Conservation (phyloP, 176 grass and related monocot species). For the Carex myosuroides region DNA sequence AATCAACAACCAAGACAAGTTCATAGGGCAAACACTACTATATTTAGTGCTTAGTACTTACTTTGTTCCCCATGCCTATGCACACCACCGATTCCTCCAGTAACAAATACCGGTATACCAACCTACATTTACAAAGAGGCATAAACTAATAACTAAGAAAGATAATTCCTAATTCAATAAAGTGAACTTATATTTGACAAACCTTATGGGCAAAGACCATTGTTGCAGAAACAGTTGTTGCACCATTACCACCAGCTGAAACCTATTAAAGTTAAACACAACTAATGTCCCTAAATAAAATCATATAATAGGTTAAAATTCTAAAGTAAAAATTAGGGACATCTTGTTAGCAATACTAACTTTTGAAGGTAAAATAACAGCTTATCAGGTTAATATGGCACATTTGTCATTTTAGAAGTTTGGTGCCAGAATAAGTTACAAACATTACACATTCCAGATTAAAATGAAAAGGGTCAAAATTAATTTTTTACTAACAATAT, state of each 20-base stretch:
- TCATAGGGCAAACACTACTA: background rate
- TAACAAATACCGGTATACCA: slow-evolving; percentile 86
- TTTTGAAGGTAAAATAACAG: background rate
- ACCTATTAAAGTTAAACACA: slow-evolving; percentile 36
- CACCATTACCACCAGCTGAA: slow-evolving; percentile 58
- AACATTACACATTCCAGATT: background rate
- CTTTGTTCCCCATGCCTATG: slow-evolving; percentile 84
- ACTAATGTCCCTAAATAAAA: background rate
- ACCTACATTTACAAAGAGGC: slow-evolving; percentile 42
- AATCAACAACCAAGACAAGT: background rate
- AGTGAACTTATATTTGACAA: background rate
- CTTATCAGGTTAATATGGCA: background rate
- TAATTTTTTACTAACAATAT: slow-evolving; percentile 51
- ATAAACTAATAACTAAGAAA: background rate
- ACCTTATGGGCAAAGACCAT: slow-evolving; percentile 97
- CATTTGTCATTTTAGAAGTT: background rate
- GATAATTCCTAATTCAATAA: background rate
- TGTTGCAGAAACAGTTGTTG: slow-evolving; percentile 84
- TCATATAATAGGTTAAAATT: background rate
- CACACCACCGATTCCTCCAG: slow-evolving; percentile 73
- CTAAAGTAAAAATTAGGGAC: slow-evolving; percentile 1
- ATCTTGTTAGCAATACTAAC: background rate
- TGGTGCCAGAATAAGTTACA: background rate
- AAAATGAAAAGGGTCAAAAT: background rate
- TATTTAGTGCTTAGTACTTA: slow-evolving; percentile 30